Evolutionary conservation across 176 grass and related monocot species (phyloP), one percentile per base, ranked within the genome.

Genomic region (Guadua angustifolia): DNA sequence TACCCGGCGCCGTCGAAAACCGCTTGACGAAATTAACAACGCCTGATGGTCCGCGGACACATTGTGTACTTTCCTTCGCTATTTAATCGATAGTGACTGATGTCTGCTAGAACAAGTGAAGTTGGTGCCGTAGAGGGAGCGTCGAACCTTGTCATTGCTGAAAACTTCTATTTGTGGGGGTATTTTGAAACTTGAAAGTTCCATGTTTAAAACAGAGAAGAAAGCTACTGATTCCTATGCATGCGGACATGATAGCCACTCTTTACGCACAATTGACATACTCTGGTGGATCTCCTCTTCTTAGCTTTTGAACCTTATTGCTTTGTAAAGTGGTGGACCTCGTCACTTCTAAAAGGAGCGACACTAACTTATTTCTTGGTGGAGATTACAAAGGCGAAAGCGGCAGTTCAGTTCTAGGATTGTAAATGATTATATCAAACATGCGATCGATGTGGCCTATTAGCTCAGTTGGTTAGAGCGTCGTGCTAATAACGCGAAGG

Each of bases 401-500:
- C 49, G 14, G 17, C 51, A 6, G 7, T 7, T 6, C 7, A 1
- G 7, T 40, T 1, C 6, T 39, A 39, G 3, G 29, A 29, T 29
- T 29, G 29, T 29, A 39, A 5, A 39, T 39, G 6, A 5, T 5
- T 39, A 39, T 39, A 39, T 5, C 38, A 6, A 39, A 39, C 38
- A 7, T 39, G 6, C 6, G 38, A 39, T 39, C 4, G 6, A 39
- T 6, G 38, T 39, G 38, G 38, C 6, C 38, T 39, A 39, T 39
- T 39, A 39, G 38, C 6, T 39, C 38, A 39, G 92, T 1, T 29
- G 29, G 29, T 94, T 97, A 94, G 92, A 94, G 88, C 92, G 86
- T 94, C 91, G 88, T 93, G 90, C 90, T 97, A 97, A 94, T 97
- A 97, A 94, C 90, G 90, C 84, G 92, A 94, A 97, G 90, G 90